A percentile compares a stretch with the other conserved stretches of the same genome.
Conservation (phyloP, 495 filamentous ascomycete species). For the Aspergillus bertholletiae region DNA sequence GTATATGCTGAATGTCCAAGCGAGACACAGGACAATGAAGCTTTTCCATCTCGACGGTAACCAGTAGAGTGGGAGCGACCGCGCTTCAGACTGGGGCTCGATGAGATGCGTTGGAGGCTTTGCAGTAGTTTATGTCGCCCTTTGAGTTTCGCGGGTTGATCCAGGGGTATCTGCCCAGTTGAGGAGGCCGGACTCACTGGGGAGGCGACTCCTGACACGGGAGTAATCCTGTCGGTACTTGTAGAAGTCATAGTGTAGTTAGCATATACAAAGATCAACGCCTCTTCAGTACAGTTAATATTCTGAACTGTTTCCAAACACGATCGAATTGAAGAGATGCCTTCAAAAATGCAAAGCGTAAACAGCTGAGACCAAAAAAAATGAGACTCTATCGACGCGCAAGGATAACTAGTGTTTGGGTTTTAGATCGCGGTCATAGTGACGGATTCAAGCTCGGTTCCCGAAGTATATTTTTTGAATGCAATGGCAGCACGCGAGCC, state of each 20-base stretch:
- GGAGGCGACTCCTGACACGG: conserved; percentile 23
- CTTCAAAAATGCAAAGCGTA: not conserved
- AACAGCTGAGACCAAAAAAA: not conserved
- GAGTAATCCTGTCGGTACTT: conserved; percentile 21
- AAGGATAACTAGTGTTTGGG: not conserved
- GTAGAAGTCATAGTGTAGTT: conserved; percentile 29
- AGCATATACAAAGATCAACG: not conserved
- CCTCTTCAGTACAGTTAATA: not conserved
- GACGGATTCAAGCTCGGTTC: conserved; percentile 4
- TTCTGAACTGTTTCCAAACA: not conserved
- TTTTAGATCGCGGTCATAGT: conserved; percentile 16
- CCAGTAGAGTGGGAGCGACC: conserved; percentile 53
- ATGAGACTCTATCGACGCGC: conserved; percentile 7
- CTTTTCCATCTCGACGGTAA: conserved; percentile 64
- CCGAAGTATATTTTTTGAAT: conserved; percentile 2
- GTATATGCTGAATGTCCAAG: conserved; percentile 60
- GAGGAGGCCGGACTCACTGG: conserved; percentile 29
- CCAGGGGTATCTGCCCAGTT: conserved; percentile 41
- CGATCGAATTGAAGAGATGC: not conserved
- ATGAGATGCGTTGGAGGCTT: conserved; percentile 83
- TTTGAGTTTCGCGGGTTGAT: conserved; percentile 60
- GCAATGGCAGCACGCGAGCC: conserved; percentile 1
- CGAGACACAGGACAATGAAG: conserved; percentile 84
- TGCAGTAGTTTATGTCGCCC: conserved; percentile 73
- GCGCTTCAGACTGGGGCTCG: conserved; percentile 70